phyloP scores from a whole-genome alignment of 2,329 filamentous ascomycete species.

The Colletotrichum orbiculare region DNA sequence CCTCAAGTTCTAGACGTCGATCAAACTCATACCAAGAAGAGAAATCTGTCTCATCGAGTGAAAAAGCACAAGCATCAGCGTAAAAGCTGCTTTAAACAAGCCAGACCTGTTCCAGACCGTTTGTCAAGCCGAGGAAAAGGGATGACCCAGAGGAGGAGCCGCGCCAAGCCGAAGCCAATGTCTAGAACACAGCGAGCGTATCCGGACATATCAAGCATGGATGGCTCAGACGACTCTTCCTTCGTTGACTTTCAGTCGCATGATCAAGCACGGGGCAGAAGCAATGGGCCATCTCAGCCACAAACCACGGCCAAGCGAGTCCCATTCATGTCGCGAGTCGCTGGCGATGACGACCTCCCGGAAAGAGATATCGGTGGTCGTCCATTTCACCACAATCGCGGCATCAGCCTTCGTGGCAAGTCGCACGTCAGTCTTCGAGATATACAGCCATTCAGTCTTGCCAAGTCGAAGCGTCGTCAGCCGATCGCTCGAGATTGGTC shows the following conservation, averaged over 20 bases:
- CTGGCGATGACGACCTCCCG: conserved; percentile 41
- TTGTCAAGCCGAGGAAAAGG: conserved; percentile 30
- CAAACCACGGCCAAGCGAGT: conserved; percentile 23
- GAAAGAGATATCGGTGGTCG: conserved; percentile 41
- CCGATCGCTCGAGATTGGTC: conserved; percentile 81
- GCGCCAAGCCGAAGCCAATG: conserved; percentile 17
- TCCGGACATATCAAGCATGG: conserved; percentile 28
- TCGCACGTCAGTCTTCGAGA: conserved; percentile 66
- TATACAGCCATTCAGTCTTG: conserved; percentile 61
- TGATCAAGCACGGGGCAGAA: conserved; percentile 27
- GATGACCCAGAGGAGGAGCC: conserved; percentile 5
- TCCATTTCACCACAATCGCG: conserved; percentile 44
- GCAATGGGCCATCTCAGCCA: conserved; percentile 36
- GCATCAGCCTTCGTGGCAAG: conserved; percentile 59
- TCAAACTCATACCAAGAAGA: conserved; percentile 21
- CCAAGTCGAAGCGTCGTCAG: conserved; percentile 66
- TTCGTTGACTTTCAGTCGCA: conserved; percentile 34
- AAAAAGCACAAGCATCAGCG: neutral
- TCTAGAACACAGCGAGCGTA: neutral
- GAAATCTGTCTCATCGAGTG: conserved; percentile 5
- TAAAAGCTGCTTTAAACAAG: neutral
- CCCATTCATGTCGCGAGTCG: conserved; percentile 17
- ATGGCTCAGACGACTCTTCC: conserved; percentile 33
- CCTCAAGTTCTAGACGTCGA: conserved; percentile 17
- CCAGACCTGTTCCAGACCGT: conserved; percentile 26